phyloP scores from a whole-genome alignment of 2,329 filamentous ascomycete genomes.

The Corniculantispora saksenae region DNA sequence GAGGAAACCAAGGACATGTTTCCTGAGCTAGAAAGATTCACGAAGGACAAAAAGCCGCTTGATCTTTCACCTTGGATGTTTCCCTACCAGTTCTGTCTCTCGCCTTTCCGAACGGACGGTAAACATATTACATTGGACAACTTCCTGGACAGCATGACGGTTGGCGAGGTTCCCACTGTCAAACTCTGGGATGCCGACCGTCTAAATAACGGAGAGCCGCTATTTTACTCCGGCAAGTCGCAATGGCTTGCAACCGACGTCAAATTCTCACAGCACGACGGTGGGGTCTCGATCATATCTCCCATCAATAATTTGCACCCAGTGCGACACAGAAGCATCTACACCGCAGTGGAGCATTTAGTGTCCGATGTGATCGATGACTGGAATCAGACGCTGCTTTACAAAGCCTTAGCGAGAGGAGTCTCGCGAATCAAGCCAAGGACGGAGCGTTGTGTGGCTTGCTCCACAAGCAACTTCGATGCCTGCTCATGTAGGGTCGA shows the following conservation, averaged over 20 bases:
- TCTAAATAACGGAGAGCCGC: not conserved
- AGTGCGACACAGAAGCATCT: not conserved
- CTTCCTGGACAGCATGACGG: not conserved
- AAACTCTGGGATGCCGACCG: not conserved
- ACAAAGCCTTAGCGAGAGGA: not conserved
- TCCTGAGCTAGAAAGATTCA: too few species aligned
- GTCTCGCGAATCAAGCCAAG: not conserved
- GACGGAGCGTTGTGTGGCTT: not conserved
- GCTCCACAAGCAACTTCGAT: not conserved
- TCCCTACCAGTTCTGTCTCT: not conserved
- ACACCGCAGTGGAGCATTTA: not conserved
- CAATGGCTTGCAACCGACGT: constrained; percentile 7
- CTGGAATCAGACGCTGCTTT: constrained; percentile 3
- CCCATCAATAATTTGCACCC: constrained; percentile 2
- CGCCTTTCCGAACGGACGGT: not conserved
- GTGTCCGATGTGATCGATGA: not conserved
- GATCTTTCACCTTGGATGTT: not conserved
- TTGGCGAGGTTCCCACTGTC: not conserved
- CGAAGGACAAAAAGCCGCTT: too few species aligned
- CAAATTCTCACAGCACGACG: not conserved
- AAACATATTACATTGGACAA: not conserved
- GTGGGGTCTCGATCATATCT: not conserved
- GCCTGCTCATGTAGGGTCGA: not conserved
- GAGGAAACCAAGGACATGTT: not conserved
- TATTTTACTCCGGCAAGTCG: not conserved